Evolutionary conservation across 176 grass and related monocot genomes (phyloP), one percentile per base, ranked within the genome.

Genomic region (Juncus effusus): DNA sequence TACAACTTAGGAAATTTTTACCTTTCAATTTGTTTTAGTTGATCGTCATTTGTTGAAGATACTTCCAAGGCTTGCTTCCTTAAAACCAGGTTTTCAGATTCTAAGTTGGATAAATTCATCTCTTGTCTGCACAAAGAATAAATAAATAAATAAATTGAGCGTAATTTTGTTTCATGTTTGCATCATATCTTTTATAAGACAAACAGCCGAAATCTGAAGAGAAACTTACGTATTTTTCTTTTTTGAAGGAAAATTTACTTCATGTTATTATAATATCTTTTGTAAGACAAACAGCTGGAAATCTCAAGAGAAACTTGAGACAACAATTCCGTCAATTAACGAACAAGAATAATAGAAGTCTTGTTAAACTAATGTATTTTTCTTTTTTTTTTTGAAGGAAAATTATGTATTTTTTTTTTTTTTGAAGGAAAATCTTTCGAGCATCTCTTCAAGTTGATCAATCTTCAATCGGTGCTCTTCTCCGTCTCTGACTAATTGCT

Each of bases 51-150:
- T 72, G 81, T 83, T 67, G 89, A 71, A 41, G 67, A 93, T 67
- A 78, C 60, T 70, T 84, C 75, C 63, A 93, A 71, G 2, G 89
- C 77, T 64, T 93, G 84, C 59, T 88, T 85, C 56, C 89, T 78
- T 66, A 93, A 74, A 54, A 93, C 64, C 7, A 91, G 76, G 64
- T 91, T 91, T 83, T 96, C 87, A 41, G 79, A 96, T 75, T 96
- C 84, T 75, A 90, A 61, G 71, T 61, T 80, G 10, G 76, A 85
- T 65, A 91, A 81, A 67, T 77, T 88, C 77, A 67, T 85, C 64
- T 91, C 87, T 75, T 85, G 73, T 65, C 87, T 96, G 79, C 61
- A 82, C 9, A 65, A 83, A 69, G 56, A 64, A 80, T 64, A 60
- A 66, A 36, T 58, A 78, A 16, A 53, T 70, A 12, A 13, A 9